Evolutionary conservation across 176 grass and related monocot genomes (phyloP), one percentile per base, ranked within the genome.

Genomic region (Oryza meyeriana): DNA sequence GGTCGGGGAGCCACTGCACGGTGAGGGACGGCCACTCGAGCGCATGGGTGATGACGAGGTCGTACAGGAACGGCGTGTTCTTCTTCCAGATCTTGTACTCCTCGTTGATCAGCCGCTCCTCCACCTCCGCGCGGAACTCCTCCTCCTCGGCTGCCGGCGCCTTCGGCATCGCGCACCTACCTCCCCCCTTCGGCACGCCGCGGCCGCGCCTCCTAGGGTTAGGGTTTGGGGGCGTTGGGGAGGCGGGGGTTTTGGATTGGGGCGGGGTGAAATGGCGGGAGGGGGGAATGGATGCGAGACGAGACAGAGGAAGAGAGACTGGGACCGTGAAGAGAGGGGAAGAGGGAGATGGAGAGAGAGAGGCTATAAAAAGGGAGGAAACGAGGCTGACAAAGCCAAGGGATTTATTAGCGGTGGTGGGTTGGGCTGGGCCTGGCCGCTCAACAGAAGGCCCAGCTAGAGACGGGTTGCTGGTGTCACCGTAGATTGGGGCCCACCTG

Each of bases 61-160:
- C 93, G 87, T 99, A 99, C 44, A 99, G 82, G 85, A 99, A 99
- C 6, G 91, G 96, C 3, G 96, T 95, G 87, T 95, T 99, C 77
- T 99, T 99, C 89, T 99, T 99, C 96, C 96, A 95, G 89, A 99
- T 99, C 96, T 99, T 99, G 96, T 95, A 99, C 87, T 99, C 96
- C 82, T 99, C 93, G 80, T 99, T 99, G 83, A 99, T 88, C 30
- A 93, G 77, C 68, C 93, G 85, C 82, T 92, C 89, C 85, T 95
- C 96, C 62, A 94, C 79, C 87, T 95, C 89, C 12, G 86, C 80
- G 20, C 96, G 90, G 84, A 93, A 90, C 80, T 92, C 93, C 66
- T 99, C 96, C 28, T 90, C 96, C 38, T 87, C 92, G 5, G 24
- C 88, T 66, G 11, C 83, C 83, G 35, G 68, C 79, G 79, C 88